A percentile compares a stretch with the other conserved stretches of the same genome.
phyloP scores from a whole-genome alignment of 768 basidiomycete genomes.

The Amanita polypyramis region DNA sequence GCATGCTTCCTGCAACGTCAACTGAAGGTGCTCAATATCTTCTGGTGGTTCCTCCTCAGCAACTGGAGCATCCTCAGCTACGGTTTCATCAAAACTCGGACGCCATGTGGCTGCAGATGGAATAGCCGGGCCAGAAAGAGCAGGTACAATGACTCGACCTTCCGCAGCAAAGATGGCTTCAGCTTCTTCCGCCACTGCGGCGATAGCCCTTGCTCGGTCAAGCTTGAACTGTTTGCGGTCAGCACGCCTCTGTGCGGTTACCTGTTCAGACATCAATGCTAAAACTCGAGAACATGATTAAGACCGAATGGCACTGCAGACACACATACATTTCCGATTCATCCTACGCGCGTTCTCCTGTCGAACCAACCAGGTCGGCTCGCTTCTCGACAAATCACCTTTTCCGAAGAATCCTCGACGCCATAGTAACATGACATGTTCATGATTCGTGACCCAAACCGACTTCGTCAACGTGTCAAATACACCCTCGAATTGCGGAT shows the following conservation, averaged over 20 bases:
- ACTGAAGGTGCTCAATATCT: conserved; percentile 84
- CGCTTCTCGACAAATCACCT: conserved; percentile 87
- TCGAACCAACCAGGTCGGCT: conserved; percentile 86
- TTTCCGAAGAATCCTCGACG: conserved; percentile 94
- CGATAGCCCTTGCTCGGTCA: conserved; percentile 84
- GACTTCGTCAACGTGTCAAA: conserved; percentile 77
- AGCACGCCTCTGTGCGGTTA: conserved; percentile 77
- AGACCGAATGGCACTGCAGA: not conserved
- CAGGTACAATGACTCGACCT: conserved; percentile 51
- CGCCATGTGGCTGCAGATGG: conserved; percentile 80
- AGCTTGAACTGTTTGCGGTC: conserved; percentile 91
- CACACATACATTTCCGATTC: conserved; percentile 40
- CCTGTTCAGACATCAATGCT: conserved; percentile 84
- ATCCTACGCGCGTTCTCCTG: conserved; percentile 57
- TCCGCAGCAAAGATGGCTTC: conserved; percentile 64
- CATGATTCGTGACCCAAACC: conserved; percentile 68
- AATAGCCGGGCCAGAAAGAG: conserved; percentile 50
- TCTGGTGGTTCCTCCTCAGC: conserved; percentile 45
- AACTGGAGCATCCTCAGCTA: conserved; percentile 11
- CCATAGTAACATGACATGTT: conserved; percentile 70
- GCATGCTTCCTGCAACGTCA: conserved; percentile 83
- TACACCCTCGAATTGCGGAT: conserved; percentile 66
- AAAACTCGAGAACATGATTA: conserved; percentile 1
- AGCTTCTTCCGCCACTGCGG: conserved; percentile 69
- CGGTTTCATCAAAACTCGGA: conserved; percentile 19